These are phyloP conservation scores for Aspergillus saccharolyticus DNA, from an alignment of 495 filamentous ascomycete genomes.

Conservation along the genomic window DNA sequence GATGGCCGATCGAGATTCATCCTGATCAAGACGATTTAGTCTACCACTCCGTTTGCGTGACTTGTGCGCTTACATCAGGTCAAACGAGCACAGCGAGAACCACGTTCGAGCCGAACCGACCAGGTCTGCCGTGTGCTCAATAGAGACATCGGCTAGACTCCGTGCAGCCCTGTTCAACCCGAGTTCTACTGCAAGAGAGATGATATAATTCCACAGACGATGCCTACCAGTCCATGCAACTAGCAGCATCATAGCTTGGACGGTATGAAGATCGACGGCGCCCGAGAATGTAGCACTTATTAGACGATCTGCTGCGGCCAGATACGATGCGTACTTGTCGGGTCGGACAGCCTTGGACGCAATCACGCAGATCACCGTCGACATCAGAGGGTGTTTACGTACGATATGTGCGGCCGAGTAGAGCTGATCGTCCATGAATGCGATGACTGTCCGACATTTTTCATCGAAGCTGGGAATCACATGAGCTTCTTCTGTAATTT, in stretches of 20 bases:
- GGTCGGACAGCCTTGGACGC: background rate
- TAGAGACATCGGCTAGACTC: background rate
- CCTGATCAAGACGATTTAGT: background rate
- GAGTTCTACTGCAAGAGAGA: background rate
- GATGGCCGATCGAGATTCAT: slow-evolving; percentile 1
- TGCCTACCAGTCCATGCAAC: background rate
- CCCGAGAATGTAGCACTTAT: background rate
- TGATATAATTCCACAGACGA: slow-evolving; percentile 1
- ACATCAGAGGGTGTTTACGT: background rate
- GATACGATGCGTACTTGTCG: background rate
- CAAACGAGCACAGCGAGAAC: slow-evolving; percentile 5
- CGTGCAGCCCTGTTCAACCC: slow-evolving; percentile 1
- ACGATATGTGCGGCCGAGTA: background rate
- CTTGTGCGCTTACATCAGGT: background rate
- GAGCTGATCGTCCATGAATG: slow-evolving; percentile 2
- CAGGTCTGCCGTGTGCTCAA: background rate
- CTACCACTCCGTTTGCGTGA: background rate
- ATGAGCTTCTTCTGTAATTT: too few species aligned
- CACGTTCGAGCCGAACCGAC: slow-evolving; percentile 1
- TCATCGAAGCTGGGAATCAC: slow-evolving; percentile 3
- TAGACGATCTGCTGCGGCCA: background rate
- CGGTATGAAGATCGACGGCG: background rate
- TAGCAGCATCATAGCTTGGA: slow-evolving; percentile 1
- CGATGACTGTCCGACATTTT: slow-evolving; percentile 2
- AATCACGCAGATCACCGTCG: slow-evolving; percentile 1